Evolutionary conservation across 768 basidiomycete genomes (phyloP), one percentile per base, ranked within the genome.

Genomic region (Lentinula edodes): DNA sequence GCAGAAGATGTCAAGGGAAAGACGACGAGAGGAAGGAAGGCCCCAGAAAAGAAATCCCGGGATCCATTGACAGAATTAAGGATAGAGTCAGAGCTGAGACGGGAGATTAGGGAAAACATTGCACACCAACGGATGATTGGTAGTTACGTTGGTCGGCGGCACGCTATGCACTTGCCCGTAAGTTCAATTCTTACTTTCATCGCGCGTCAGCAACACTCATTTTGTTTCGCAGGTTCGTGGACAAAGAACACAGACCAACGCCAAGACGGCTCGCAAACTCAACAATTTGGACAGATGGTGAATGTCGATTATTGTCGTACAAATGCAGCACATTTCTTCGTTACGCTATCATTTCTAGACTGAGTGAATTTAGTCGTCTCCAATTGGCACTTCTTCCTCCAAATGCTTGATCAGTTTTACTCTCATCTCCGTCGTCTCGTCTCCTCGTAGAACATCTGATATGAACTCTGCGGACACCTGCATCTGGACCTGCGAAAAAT

Each of bases 351-450:
- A 57, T 43, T n/a, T 3, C 12, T 57, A 32, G 55, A 48, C 28
- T 28, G 28, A 1, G 46, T 48, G 20, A 48, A 66, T 66, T 74
- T 80, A 96, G 75, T 97, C 95, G 69, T 97, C 95, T 61, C 91
- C 93, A 46, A 91, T 82, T 1, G 95, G 95, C 32, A 96, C 87
- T 73, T 99, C 97, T 74, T 99, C 97, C 71, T 99, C 97, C 65
- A 98, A 73, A 70, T 96, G 90, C 73, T 94, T 91, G 60, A 97
- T 76, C 66, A 99, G 76, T 66, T 85, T 90, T 58, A 99, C 96
- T 54, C 90, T 83, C 66, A 99, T 89, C 73, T 97, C 96, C 23
- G 96, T 98, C 64, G 78, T 86, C 69, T 98, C 96, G 69, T 98
- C 97, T 3, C 97, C 97, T 63, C 93, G 81, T 65, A 98, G 78